Evolutionary conservation across 441 rosid species (phyloP), one percentile per base, ranked within the genome.

Genomic region (Macaranga tanarius): DNA sequence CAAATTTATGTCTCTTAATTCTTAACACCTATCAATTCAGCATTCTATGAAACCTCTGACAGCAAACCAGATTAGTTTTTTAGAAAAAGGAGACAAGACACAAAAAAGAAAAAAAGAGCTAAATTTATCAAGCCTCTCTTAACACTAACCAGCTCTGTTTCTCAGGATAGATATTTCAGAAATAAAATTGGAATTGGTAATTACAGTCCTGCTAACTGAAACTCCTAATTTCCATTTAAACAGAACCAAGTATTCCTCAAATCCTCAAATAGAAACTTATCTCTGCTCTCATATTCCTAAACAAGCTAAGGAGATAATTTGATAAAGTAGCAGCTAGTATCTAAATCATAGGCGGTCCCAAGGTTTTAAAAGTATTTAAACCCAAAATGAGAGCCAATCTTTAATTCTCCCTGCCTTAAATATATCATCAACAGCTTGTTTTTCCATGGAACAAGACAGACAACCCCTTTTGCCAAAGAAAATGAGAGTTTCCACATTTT

Each of bases 171-270:
- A 60, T 26, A n/a, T n/a, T 8, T 52, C n/a, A 26, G n/a, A 3
- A 25, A 22, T 7, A 42, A 34, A 34, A 34, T 7, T 34, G 38
- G 38, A 34, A 34, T 34, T 7, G 6, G 47, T 8, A 7, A 23
- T n/a, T 4, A 71, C 28, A 15, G 31, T 15, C 15, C 25, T 67
- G 48, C 26, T 67, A 56, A 13, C 1, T 44, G n/a, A 5, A 40
- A 38, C 63, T 15, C 25, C 62, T 56, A 40, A 42, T 55, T 69
- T 55, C 62, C 73, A 51, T n/a, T 52, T 47, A 51, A 67, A 54
- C n/a, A 8, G 34, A 50, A 52, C 10, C 10, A 28, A 28, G 17
- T 16, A 9, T 52, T 34, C 48, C 34, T 47, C 10, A 7, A 31
- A 67, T 50, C 23, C 45, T 31, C 45, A 19, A 22, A 17, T n/a